Evolutionary conservation across 805 yeast genomes (phyloP).

Genomic region (Priceomyces haplophilus): DNA sequence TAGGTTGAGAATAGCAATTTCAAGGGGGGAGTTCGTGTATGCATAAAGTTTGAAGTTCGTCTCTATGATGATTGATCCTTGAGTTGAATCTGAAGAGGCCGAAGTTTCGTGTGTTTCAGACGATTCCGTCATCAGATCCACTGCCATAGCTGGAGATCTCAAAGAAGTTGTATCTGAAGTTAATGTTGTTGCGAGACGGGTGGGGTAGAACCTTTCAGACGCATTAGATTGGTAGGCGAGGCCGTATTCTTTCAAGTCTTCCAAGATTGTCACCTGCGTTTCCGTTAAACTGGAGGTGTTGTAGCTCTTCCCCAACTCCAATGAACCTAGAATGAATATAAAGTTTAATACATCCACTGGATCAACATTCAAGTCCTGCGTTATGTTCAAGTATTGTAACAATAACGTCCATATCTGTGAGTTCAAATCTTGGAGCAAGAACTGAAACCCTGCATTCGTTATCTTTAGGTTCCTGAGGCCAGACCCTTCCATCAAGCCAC

Average conservation of each 20-base stretch:
- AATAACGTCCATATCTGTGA: slow-evolving; percentile 93
- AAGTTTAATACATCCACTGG: slow-evolving; percentile 94
- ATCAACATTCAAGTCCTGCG: slow-evolving; percentile 85
- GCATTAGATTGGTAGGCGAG: slow-evolving; percentile 65
- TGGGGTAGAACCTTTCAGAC: slow-evolving; percentile 76
- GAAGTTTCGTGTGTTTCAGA: slow-evolving; percentile 12
- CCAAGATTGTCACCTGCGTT: slow-evolving; percentile 83
- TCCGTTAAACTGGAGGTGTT: slow-evolving; percentile 65
- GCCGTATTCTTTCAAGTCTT: slow-evolving; percentile 89
- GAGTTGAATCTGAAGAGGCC: slow-evolving; percentile 17
- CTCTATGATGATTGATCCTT: slow-evolving; percentile 82
- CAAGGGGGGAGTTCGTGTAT: slow-evolving; percentile 89
- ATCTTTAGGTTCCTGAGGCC: slow-evolving; percentile 51
- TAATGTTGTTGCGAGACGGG: slow-evolving; percentile 82
- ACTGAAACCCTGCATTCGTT: slow-evolving; percentile 92
- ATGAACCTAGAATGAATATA: slow-evolving; percentile 87
- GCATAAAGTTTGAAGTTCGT: slow-evolving; percentile 93
- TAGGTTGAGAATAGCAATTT: slow-evolving; percentile 85
- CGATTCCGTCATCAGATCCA: slow-evolving; percentile 59
- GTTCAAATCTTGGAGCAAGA: slow-evolving; percentile 84
- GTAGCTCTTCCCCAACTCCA: slow-evolving; percentile 88
- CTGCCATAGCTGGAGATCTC: slow-evolving; percentile 69
- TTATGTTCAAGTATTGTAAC: slow-evolving; percentile 79
- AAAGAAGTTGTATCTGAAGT: slow-evolving; percentile 78
- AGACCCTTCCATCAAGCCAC: slow-evolving; percentile 81